Conservation (phyloP, 1,139 yeast genomes). For the Yamadazyma diospyri region DNA sequence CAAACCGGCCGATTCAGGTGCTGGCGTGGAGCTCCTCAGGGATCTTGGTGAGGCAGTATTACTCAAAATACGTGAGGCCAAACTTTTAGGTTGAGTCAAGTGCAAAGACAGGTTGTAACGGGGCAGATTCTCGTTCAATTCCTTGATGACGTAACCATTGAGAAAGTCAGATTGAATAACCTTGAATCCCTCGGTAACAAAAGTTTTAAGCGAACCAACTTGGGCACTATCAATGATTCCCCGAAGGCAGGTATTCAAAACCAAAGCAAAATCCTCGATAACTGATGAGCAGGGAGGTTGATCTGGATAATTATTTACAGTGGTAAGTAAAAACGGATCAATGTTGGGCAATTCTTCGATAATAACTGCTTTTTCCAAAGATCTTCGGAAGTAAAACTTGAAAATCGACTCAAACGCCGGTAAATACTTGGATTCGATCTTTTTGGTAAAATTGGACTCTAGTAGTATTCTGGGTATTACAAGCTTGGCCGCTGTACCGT, state of each 20-base stretch:
- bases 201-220: constrained; percentile 47
- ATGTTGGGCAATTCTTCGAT: constrained; percentile 70
- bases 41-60: constrained; percentile 23
- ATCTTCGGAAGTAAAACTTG: constrained; percentile 67
- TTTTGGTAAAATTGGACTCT: constrained; percentile 60
- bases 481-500: constrained; percentile 13
- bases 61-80: constrained; percentile 13
- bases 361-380: constrained; percentile 77
- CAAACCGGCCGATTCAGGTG: constrained; percentile 24
- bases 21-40: constrained; percentile 34
- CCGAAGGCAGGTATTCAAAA: constrained; percentile 62
- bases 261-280: constrained; percentile 78
- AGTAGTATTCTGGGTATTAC: constrained; percentile 51
- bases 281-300: constrained; percentile 76
- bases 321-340: constrained; percentile 24
- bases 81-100: constrained; percentile 16
- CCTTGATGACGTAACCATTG: constrained; percentile 42
- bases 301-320: constrained; percentile 32
- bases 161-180: constrained; percentile 36
- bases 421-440: constrained; percentile 50
- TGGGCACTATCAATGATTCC: constrained; percentile 64
- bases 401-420: constrained; percentile 64
- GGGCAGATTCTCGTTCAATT: constrained; percentile 56
- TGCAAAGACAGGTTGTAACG: constrained; percentile 42
- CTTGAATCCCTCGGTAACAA: constrained; percentile 34